Evolutionary conservation across 2,329 filamentous ascomycete genomes (phyloP).

Genomic region (Ophiocordyceps camponoti-saundersi): DNA sequence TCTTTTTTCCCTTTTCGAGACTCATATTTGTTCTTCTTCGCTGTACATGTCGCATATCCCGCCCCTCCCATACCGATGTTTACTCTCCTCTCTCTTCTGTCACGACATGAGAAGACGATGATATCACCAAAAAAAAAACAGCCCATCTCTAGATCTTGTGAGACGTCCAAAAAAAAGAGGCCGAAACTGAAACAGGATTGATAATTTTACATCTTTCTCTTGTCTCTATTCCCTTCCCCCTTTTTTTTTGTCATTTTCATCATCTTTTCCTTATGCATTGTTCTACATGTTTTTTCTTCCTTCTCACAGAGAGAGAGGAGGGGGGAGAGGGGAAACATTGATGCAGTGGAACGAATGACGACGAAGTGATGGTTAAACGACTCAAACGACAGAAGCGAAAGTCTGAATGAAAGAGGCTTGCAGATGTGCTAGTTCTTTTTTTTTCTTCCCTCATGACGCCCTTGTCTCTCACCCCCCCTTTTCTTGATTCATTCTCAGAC

Average conservation of each 20-base stretch:
- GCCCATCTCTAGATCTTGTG: neutral
- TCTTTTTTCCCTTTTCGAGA: conserved; percentile 1
- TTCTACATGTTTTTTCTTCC: neutral
- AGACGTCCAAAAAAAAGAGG: neutral
- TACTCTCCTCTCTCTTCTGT: neutral
- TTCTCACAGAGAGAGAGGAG: neutral
- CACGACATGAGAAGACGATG: neutral
- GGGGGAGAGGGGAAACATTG: neutral
- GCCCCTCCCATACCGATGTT: neutral
- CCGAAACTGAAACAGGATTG: neutral
- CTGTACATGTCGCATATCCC: neutral
- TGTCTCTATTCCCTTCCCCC: neutral
- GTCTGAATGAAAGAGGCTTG: neutral
- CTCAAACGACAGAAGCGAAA: neutral
- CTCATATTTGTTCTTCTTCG: conserved; percentile 1
- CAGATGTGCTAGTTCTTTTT: neutral
- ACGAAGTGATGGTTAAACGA: neutral
- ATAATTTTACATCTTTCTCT: conserved; percentile 3
- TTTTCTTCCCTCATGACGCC: too few relatives aligned
- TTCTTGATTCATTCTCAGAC: too few relatives aligned
- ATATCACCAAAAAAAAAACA: too few relatives aligned
- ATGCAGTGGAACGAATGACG: neutral
- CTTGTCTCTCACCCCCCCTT: neutral
- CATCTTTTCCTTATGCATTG: neutral
- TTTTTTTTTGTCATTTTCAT: neutral